Evolutionary conservation across 768 basidiomycete species (phyloP).

Genomic region (Lactarius psammicola): DNA sequence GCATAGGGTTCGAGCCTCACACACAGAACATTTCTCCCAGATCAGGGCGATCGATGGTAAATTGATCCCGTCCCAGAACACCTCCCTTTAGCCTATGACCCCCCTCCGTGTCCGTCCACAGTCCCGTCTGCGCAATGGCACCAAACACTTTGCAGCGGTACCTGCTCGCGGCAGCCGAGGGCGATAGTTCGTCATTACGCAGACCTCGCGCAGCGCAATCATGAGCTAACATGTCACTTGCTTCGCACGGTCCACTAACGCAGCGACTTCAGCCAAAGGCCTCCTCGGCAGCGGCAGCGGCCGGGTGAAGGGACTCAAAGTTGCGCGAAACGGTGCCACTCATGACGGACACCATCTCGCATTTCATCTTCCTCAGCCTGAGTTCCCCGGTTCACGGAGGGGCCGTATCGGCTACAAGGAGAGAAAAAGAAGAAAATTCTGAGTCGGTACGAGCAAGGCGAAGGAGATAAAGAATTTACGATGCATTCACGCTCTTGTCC

Average conservation of each 20-base stretch:
- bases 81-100: too few relatives aligned
- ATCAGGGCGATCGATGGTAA: not conserved
- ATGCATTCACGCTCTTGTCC: not conserved
- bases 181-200: conserved; percentile 7
- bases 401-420: not conserved
- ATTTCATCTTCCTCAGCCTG: conserved; percentile 1
- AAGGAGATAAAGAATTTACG: not conserved
- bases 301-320: not conserved
- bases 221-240: not conserved
- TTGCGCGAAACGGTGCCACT: not conserved
- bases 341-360: not conserved
- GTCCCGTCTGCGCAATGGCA: not conserved
- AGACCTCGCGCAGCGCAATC: conserved; percentile 7
- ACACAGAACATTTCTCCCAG: not conserved
- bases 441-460: not conserved
- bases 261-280: not conserved
- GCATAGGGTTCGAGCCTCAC: too few relatives aligned
- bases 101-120: not conserved
- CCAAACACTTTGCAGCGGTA: not conserved
- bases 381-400: not conserved
- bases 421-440: too few relatives aligned
- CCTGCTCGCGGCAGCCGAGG: not conserved
- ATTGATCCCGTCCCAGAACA: conserved; percentile 10
- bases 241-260: not conserved
- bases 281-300: not conserved